Evolutionary conservation across 129 eudicot genomes (phyloP).

Genomic region (Artemisia annua): DNA sequence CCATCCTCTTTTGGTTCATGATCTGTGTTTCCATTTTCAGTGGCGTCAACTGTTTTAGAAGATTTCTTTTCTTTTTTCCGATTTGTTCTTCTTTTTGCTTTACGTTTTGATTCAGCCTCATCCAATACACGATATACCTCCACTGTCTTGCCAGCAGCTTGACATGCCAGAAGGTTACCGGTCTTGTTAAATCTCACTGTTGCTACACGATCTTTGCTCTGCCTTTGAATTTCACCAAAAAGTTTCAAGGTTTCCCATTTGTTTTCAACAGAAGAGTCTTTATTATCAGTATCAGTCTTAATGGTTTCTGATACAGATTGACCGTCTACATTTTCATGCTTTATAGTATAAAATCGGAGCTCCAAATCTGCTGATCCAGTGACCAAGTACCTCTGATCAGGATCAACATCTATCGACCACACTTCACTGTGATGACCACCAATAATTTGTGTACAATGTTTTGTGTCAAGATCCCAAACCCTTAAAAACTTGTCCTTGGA

Average conservation of each 20-base stretch:
- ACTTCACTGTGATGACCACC: conserved; percentile 98
- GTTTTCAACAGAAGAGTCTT: conserved; percentile 37
- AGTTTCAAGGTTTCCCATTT: conserved; percentile 88
- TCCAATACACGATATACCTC: conserved; percentile 84
- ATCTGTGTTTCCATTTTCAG: conserved; percentile 45
- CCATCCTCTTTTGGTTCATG: conserved; percentile 42
- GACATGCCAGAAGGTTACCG: conserved; percentile 84
- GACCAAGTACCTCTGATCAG: conserved; percentile 69
- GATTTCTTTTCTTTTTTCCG: conserved; percentile 82
- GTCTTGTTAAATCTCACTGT: conserved; percentile 72
- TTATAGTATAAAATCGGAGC: conserved; percentile 64
- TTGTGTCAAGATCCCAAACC: conserved; percentile 98
- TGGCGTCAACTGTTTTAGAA: conserved; percentile 46
- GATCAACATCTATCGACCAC: conserved; percentile 80
- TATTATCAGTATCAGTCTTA: conserved; percentile 29
- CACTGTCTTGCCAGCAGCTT: conserved; percentile 89
- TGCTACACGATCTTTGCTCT: conserved; percentile 84
- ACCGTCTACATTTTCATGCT: conserved; percentile 46
- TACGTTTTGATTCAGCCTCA: conserved; percentile 82
- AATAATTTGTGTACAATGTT: conserved; percentile 86
- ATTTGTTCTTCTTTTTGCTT: conserved; percentile 81
- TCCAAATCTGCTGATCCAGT: conserved; percentile 81
- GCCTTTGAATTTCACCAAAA: conserved; percentile 88
- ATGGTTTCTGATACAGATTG: conserved; percentile 20
- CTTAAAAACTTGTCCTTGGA: conserved; percentile 77